These are phyloP conservation scores for Ceratobasidium sp. DNA, from an alignment of 1,284 basidiomycete species.

Conservation along the genomic window DNA sequence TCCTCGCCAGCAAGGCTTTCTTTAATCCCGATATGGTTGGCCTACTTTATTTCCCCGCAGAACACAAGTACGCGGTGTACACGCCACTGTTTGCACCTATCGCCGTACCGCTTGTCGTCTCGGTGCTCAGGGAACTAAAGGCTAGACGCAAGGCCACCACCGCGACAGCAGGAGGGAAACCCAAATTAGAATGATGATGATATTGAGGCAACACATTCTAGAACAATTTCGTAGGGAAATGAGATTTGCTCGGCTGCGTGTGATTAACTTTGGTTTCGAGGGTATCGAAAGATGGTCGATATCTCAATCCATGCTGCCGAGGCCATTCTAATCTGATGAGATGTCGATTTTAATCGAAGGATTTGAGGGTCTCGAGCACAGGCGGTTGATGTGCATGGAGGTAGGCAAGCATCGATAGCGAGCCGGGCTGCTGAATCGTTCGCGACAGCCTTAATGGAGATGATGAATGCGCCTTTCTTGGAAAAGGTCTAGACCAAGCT, in stretches of 20 bases:
- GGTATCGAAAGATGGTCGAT: conserved; percentile 10
- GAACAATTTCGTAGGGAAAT: not conserved
- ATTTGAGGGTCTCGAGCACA: conserved; percentile 11
- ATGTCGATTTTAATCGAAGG: not conserved
- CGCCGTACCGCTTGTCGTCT: conserved; percentile 81
- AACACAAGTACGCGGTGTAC: conserved; percentile 95
- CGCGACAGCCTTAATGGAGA: not conserved
- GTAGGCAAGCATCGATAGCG: conserved; percentile 25
- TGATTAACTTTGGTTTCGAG: conserved; percentile 19
- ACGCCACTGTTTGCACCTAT: conserved; percentile 91
- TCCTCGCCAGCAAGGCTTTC: conserved; percentile 87
- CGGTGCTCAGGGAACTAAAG: conserved; percentile 72
- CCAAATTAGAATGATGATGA: conserved; percentile 20
- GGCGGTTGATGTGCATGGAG: conserved; percentile 27
- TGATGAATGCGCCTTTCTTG: conserved; percentile 5
- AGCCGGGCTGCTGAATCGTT: not conserved
- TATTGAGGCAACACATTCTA: conserved; percentile 3
- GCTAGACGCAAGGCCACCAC: conserved; percentile 29
- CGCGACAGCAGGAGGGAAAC: conserved; percentile 1
- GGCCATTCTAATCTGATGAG: conserved; percentile 36
- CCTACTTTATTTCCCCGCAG: conserved; percentile 94
- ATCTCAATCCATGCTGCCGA: conserved; percentile 8
- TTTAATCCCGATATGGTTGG: conserved; percentile 97
- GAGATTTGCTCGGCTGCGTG: conserved; percentile 6
- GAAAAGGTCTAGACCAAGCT: conserved; percentile 9